These are phyloP conservation scores for Bryum argenteum DNA, from an alignment of 225 moss, liverwort and hornwort species.

Conservation along the genomic window DNA sequence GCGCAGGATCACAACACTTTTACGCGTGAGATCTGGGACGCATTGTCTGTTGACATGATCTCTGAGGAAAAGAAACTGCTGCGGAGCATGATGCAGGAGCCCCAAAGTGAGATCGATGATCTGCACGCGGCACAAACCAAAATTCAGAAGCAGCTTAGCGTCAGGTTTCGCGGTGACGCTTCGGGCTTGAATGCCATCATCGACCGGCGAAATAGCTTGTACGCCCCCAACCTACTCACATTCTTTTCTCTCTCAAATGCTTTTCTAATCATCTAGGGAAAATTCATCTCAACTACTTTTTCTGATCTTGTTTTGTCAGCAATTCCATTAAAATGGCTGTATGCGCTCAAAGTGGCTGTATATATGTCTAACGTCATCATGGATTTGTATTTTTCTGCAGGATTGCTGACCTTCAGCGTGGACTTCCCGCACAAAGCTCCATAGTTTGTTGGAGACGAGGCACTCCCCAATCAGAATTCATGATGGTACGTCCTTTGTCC, in stretches of 20 bases:
- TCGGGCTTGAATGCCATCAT: conserved; percentile 32
- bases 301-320: too few species aligned
- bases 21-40: conserved; percentile 37
- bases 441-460: conserved; percentile 35
- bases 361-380: too few species aligned
- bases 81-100: conserved; percentile 53
- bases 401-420: conserved; percentile 43
- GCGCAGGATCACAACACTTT: neutral
- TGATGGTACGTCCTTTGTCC: conserved; percentile 30
- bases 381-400: conserved; percentile 21
- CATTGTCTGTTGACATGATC: conserved; percentile 10
- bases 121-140: conserved; percentile 28
- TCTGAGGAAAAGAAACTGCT: conserved; percentile 30
- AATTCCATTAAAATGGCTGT: too few species aligned
- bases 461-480: conserved; percentile 36
- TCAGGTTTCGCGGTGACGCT: conserved; percentile 43
- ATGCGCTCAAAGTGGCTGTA: too few species aligned
- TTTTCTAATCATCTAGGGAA: too few species aligned
- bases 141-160: conserved; percentile 38
- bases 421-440: conserved; percentile 43
- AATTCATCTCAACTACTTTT: too few species aligned
- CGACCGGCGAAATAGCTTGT: conserved; percentile 48
- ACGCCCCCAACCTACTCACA: conserved; percentile 25
- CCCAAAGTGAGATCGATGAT: conserved; percentile 44
- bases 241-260: too few species aligned